A percentile compares a stretch with the other conserved stretches of the same genome.
phyloP scores from a whole-genome alignment of 192 early-diverging fungal species.

The Podila clonocystis region DNA sequence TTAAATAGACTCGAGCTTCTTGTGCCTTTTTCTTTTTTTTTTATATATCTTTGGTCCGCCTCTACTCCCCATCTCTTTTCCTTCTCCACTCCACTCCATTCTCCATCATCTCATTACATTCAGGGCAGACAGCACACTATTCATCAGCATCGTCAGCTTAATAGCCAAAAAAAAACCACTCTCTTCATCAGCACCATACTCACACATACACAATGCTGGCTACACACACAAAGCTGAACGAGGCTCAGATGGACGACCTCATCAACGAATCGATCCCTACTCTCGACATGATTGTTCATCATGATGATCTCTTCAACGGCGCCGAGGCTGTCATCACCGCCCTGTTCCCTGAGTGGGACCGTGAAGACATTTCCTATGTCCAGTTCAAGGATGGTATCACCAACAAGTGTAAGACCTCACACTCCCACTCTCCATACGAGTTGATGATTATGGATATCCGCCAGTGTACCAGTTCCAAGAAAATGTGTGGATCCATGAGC shows the following conservation, averaged over 20 bases:
- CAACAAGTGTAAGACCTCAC: constrained; percentile 69
- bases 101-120: too few species aligned
- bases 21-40: not conserved
- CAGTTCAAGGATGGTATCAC: constrained; percentile 88
- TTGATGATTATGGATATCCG: too few species aligned
- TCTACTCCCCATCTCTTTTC: not conserved
- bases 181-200: not conserved
- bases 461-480: too few species aligned
- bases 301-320: constrained; percentile 71
- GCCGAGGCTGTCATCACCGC: constrained; percentile 59
- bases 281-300: constrained; percentile 63
- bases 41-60: too few species aligned
- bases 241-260: constrained; percentile 35
- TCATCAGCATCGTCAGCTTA: too few species aligned
- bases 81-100: not conserved
- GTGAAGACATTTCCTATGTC: constrained; percentile 63
- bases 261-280: constrained; percentile 35
- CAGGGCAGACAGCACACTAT: too few species aligned
- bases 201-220: constrained; percentile 28
- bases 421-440: too few species aligned
- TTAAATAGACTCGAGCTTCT: too few species aligned
- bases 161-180: not conserved
- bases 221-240: constrained; percentile 24
- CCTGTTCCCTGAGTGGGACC: constrained; percentile 73
- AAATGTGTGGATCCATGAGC: too few species aligned